Conservation (phyloP, 768 basidiomycete genomes). For the Suillus spraguei region DNA sequence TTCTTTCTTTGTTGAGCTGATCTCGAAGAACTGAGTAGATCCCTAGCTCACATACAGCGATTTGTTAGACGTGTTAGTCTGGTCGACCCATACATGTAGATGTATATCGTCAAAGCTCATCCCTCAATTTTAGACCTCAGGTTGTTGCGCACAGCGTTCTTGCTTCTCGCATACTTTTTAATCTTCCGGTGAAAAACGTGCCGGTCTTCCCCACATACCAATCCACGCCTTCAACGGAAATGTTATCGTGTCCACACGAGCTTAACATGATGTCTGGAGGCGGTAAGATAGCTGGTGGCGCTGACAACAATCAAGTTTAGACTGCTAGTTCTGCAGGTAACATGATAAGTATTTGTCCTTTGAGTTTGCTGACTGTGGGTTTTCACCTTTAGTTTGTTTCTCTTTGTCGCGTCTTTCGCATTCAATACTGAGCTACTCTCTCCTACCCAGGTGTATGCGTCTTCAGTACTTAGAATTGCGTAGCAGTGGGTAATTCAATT, state of each 20-base stretch:
- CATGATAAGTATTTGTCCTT: background rate
- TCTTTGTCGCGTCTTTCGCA: background rate
- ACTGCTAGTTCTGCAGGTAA: background rate
- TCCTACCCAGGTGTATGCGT: background rate
- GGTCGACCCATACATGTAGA: background rate
- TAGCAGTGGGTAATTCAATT: background rate
- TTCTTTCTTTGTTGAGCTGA: background rate
- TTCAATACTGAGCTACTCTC: background rate
- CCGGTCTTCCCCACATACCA: background rate
- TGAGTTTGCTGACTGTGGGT: background rate
- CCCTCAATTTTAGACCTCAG: slow-evolving; percentile 1
- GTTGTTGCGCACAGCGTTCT: slow-evolving; percentile 10
- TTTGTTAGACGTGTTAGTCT: background rate
- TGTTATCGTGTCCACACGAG: background rate
- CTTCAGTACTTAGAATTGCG: background rate
- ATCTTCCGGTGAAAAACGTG: background rate
- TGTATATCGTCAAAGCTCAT: background rate
- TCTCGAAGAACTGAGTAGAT: background rate
- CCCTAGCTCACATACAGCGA: slow-evolving; percentile 2
- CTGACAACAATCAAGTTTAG: background rate
- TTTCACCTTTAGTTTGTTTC: background rate
- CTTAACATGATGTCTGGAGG: background rate
- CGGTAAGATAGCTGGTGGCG: background rate
- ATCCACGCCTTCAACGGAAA: background rate
- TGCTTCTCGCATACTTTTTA: slow-evolving; percentile 12